Base-by-base conservation (phyloP, 129 eudicot genomes). In the Artemisia annua region DNA sequence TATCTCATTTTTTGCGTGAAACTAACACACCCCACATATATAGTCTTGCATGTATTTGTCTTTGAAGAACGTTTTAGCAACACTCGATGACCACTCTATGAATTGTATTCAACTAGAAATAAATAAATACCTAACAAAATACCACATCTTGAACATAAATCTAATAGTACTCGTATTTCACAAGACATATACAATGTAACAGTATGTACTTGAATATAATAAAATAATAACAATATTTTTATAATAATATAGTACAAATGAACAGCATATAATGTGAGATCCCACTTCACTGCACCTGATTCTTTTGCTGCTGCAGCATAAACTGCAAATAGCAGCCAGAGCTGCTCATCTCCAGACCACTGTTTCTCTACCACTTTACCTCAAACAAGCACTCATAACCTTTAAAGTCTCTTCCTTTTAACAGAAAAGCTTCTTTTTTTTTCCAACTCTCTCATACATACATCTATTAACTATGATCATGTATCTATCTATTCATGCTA, bases 281-380 rank as follows among this genome's bases (percentile, higher is more conserved):
- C 81, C 53, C 57, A 77, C 70, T 77, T 57, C 64, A 60, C 43
- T 35, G 62, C 71, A 11, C 46, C 46, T 39, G 46, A 2, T 39
- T 39, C 9, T 39, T 39, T 39, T 39, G 49, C 70, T 44, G 35
- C 56, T 76, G 54, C 81, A 59, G 81, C 75, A 77, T 26, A 53
- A 77, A 35, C 81, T 77, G 81, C 76, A 77, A 69, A 62, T 61
- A 77, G 81, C 81, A 77, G 81, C 81, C 55, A 70, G 66, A 70
- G 74, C 78, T 70, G 70, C 78, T 73, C 61, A 62, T 73, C 78
- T 73, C 52, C 80, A 70, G 77, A 78, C 71, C 82, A 70, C 77
- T 78, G 65, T 71, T 69, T 69, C 79, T 66, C 68, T 64, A 60
- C 30, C 60, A 61, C 68, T 78, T 78, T 70, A 78, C 82, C 75